Evolutionary conservation across 495 filamentous ascomycete species (phyloP), one percentile per base, ranked within the genome.

Genomic region (Penicillium angulare): DNA sequence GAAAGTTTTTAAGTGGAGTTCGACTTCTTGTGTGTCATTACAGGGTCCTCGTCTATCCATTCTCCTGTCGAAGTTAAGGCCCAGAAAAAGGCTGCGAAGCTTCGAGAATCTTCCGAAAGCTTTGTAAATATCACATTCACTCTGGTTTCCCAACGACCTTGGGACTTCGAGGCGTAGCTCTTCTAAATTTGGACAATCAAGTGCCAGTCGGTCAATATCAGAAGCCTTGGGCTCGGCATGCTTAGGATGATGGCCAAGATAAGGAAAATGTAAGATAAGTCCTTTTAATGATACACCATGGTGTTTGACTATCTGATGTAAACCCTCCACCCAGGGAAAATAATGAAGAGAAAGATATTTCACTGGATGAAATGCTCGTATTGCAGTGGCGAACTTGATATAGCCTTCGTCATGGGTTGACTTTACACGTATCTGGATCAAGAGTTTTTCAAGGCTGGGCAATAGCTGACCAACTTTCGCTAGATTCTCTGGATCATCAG

Each of bases 211-310:
- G 4, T 8, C 17, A 18, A 40, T 40, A 22, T 22, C 18, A 12
- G 1, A 12, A 22, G 18, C 36, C 10, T 22, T 18, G 12, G 22
- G 20, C 20, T 2, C 22, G 36, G 18, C 15, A 36, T 36, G 18
- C 18, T 17, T 17, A 8, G 5, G 12, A n/a, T 7, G 15, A 7
- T 26, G 13, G 34, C 15, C 9, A 7, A 13, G 5, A 5, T 38
- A 16, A 38, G 6, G 34, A 34, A 5, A 13, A 4, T 23, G 39
- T 20, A 60, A 15, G 3, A 41, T 40, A 16, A 61, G 27, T 0
- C 54, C 54, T 18, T 49, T 43, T n/a, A 58, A 34, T 20, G 59
- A 40, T 9, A 17, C 16, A 0, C 59, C 49, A 21, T 61, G 55
- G 1, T 38, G 31, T 36, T 49, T 33, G 8, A 52, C n/a, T 2